These are phyloP conservation scores for Alternaria rosae DNA, from an alignment of 2,329 filamentous ascomycete genomes.

Conservation along the genomic window DNA sequence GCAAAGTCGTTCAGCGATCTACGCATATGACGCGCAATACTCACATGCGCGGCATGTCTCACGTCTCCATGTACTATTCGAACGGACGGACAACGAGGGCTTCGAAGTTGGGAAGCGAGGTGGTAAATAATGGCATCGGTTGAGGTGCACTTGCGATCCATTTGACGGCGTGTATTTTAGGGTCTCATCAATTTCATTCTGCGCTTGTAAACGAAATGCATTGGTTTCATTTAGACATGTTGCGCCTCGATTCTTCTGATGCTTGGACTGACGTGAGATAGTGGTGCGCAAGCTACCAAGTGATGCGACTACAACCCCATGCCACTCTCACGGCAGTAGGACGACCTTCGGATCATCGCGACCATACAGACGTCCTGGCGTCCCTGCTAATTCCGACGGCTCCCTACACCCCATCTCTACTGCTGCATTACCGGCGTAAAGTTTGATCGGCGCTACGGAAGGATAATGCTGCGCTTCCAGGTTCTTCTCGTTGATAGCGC, in stretches of 20 bases:
- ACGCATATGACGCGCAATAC: conserved; percentile 36
- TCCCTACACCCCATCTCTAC: neutral
- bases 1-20: conserved; percentile 13
- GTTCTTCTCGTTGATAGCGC: neutral
- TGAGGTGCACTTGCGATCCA: conserved; percentile 43
- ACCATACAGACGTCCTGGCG: neutral
- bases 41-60: conserved; percentile 40
- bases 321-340: neutral
- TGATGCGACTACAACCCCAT: neutral
- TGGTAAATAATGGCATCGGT: conserved; percentile 45
- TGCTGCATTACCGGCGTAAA: neutral
- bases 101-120: conserved; percentile 14
- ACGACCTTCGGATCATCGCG: neutral
- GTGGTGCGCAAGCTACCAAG: neutral
- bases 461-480: neutral
- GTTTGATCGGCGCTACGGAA: neutral
- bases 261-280: neutral
- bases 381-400: neutral
- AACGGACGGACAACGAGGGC: conserved; percentile 15
- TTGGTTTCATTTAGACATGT: conserved; percentile 23
- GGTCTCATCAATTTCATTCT: conserved; percentile 39
- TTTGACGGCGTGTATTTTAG: conserved; percentile 48
- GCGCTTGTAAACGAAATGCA: conserved; percentile 45
- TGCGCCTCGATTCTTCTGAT: neutral
- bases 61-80: conserved; percentile 47